Base-by-base conservation (phyloP, 106 monocot genomes). In the Triglochin maritima region DNA sequence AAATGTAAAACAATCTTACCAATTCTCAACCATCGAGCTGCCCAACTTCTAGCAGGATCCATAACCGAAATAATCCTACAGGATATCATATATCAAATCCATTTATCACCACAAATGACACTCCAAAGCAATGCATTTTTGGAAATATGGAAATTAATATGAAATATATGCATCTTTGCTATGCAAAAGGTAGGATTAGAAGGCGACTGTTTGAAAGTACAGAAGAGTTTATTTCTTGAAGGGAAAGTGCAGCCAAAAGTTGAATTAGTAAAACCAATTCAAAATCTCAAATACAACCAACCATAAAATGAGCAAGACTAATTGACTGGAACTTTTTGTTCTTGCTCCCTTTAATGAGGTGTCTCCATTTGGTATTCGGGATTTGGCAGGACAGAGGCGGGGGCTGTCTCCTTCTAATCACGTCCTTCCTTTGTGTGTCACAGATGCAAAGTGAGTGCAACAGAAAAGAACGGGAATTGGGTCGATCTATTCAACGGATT, bases 1-100 rank as follows among this genome's bases (percentile, higher is more conserved):
- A 48, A 14, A 7, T 12, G 48, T 15, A 64, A 64, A 46, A 17
- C 7, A 5, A 70, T 57, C 78, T 66, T 72, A 98, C 98, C 92
- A 66, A 98, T 92, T 79, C 92, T 88, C 70, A 98, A 65, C 98
- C 98, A 98, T 51, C 89, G 77, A 81, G 98, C 98, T 60, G 98
- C 72, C 98, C 98, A 98, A 69, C 98, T 98, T 76, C 87, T 92
- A 79, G 78, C 72, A 56, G 98, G 84, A 77, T 98, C 92, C 84
- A 88, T 92, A 43, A 92, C 81, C 1, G 96, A 98, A 61, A 98
- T 98, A 74, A 98, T 88, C 81, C 96, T 98, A 80, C 12, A 59
- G 65, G 56, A 56, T 47, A 57, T 44, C 58, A 69, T 48, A 7
- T 54, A 73, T 65, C 17, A 3, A 17, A 65, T 16, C 42, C 41